Conservation (phyloP, 2,329 filamentous ascomycete genomes). For the Verticillium isaacii region DNA sequence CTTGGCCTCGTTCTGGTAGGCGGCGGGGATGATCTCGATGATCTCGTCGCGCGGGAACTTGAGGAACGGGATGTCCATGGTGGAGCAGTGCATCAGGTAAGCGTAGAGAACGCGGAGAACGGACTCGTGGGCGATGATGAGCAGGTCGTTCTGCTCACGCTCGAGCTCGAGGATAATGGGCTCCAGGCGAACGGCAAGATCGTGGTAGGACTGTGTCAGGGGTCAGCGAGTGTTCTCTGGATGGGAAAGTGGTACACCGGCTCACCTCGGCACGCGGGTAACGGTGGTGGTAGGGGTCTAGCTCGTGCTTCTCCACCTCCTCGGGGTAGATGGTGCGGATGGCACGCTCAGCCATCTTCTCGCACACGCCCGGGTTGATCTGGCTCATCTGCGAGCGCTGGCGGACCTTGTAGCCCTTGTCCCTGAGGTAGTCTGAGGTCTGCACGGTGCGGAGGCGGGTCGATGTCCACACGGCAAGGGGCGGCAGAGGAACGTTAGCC, state of each 20-base stretch:
- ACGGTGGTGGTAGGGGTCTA: conserved; percentile 93
- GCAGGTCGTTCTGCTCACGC: conserved; percentile 92
- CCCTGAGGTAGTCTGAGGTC: conserved; percentile 76
- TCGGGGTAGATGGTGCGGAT: conserved; percentile 83
- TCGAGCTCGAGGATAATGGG: conserved; percentile 97
- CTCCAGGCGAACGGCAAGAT: conserved; percentile 94
- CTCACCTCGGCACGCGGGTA: conserved; percentile 88
- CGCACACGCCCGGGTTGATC: conserved; percentile 92
- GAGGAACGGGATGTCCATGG: conserved; percentile 86
- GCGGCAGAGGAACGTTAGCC: conserved; percentile 64
- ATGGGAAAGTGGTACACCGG: not conserved
- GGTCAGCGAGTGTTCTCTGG: conserved; percentile 4
- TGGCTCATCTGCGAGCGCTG: conserved; percentile 97
- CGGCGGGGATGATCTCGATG: conserved; percentile 96
- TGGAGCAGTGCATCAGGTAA: conserved; percentile 97
- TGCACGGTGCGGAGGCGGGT: conserved; percentile 87
- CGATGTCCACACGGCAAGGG: conserved; percentile 90
- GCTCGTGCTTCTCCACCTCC: conserved; percentile 86
- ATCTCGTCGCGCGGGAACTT: conserved; percentile 96
- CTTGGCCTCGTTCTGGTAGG: conserved; percentile 94
- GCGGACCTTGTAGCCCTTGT: conserved; percentile 76
- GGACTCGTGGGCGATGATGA: conserved; percentile 97
- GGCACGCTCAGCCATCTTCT: conserved; percentile 80
- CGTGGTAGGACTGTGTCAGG: conserved; percentile 77
- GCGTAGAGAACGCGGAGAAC: conserved; percentile 96